These are phyloP conservation scores for Cladosporium sp. DNA, from an alignment of 2,329 filamentous ascomycete species.

Conservation along the genomic window DNA sequence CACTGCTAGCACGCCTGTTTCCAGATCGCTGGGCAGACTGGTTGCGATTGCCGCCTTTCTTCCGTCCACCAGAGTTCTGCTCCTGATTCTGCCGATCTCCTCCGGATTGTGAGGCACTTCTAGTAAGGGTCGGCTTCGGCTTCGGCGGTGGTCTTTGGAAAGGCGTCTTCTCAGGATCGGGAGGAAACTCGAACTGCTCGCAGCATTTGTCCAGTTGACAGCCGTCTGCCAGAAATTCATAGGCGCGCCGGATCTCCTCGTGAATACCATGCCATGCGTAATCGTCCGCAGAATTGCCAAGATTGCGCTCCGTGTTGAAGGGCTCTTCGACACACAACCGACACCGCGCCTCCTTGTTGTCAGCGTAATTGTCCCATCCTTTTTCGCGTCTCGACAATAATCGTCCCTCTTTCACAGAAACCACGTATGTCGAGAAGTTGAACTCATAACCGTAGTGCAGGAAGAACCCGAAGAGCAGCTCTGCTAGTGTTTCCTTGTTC, in stretches of 20 bases:
- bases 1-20: conserved; percentile 52
- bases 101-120: conserved; percentile 39
- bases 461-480: conserved; percentile 93
- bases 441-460: conserved; percentile 90
- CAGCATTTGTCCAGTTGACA: conserved; percentile 78
- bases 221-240: conserved; percentile 66
- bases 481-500: conserved; percentile 76
- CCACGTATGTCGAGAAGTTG: conserved; percentile 74
- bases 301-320: conserved; percentile 81
- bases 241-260: conserved; percentile 80
- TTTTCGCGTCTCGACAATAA: conserved; percentile 77
- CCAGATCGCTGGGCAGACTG: conserved; percentile 44
- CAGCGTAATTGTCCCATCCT: conserved; percentile 62
- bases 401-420: conserved; percentile 79
- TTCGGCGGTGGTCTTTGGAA: conserved; percentile 54
- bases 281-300: conserved; percentile 94
- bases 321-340: conserved; percentile 92
- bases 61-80: conserved; percentile 29
- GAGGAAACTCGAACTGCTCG: conserved; percentile 80
- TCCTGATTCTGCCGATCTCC: conserved; percentile 39
- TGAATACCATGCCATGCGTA: conserved; percentile 90
- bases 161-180: conserved; percentile 54
- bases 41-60: conserved; percentile 39
- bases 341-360: conserved; percentile 50
- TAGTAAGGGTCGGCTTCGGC: conserved; percentile 48